Conservation (phyloP, 495 filamentous ascomycete species). For the Aspergillus sparsus region DNA sequence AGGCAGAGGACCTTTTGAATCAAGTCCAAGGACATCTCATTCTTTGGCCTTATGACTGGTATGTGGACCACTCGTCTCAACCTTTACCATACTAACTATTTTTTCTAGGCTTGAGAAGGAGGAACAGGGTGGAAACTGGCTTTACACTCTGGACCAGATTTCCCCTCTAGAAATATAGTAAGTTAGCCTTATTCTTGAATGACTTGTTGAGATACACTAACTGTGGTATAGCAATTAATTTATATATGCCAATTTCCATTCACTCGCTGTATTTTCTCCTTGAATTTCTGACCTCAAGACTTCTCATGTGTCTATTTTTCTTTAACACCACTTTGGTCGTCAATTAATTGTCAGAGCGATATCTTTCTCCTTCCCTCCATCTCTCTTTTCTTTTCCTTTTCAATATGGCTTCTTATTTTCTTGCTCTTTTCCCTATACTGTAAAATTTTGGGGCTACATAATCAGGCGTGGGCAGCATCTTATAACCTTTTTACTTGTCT, state of each 20-base stretch:
- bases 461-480: not conserved
- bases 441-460: not conserved
- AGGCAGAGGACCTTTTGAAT: conserved; percentile 77
- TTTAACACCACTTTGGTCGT: not conserved
- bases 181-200: conserved; percentile 38
- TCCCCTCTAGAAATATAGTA: conserved; percentile 98
- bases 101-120: conserved; percentile 69
- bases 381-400: not conserved
- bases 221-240: conserved; percentile 29
- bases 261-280: conserved; percentile 3
- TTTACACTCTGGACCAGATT: conserved; percentile 93
- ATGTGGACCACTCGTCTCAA: not conserved
- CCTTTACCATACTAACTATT: not conserved
- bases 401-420: not conserved
- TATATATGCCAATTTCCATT: conserved; percentile 5
- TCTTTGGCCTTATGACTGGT: conserved; percentile 93
- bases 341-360: not conserved
- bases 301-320: not conserved
- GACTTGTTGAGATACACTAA: conserved; percentile 15
- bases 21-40: conserved; percentile 88
- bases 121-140: conserved; percentile 92
- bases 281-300: not conserved
- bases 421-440: not conserved
- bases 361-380: not conserved
- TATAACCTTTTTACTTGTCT: conserved; percentile 6